Evolutionary conservation across 805 yeast species (phyloP).

Genomic region (Saturnispora saitoi): DNA sequence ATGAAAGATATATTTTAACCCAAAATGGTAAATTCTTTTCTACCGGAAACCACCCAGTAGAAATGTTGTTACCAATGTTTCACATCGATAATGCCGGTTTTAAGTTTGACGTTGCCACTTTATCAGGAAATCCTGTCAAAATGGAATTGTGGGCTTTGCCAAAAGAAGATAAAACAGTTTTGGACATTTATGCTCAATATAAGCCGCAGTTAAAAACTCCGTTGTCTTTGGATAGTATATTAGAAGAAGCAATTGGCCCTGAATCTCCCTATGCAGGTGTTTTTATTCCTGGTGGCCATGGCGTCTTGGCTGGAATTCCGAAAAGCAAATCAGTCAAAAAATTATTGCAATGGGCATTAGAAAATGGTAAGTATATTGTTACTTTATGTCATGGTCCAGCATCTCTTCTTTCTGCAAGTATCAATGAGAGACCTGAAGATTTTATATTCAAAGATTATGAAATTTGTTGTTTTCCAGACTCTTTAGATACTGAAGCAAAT

Average conservation of each 20-base stretch:
- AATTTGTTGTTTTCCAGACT: constrained; percentile 10
- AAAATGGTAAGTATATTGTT: constrained; percentile 8
- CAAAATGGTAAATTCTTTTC: constrained; percentile 10
- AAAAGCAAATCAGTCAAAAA: constrained; percentile 5
- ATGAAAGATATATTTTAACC: constrained; percentile 9
- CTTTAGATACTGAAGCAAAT: constrained; percentile 10
- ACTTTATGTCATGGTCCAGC: constrained; percentile 11
- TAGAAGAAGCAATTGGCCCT: constrained; percentile 1
- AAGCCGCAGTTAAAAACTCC: constrained; percentile 2
- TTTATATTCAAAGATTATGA: constrained; percentile 8
- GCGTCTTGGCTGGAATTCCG: constrained; percentile 7
- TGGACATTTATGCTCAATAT: constrained; percentile 5
- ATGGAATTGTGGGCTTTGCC: constrained; percentile 13
- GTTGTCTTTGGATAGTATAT: constrained; percentile 1
- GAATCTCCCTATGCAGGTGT: constrained; percentile 10
- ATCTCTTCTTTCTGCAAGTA: constrained; percentile 5
- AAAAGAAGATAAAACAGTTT: constrained; percentile 8
- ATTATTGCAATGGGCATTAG: constrained; percentile 9
- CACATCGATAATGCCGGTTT: constrained; percentile 10
- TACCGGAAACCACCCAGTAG: constrained; percentile 12
- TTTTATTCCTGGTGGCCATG: constrained; percentile 12
- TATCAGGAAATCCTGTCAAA: constrained; percentile 10
- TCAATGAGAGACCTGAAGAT: constrained; percentile 5
- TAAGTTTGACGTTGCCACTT: constrained; percentile 9
- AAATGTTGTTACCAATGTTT: constrained; percentile 10